These are phyloP conservation scores for Arthrobotrys pseudoclavata DNA, from an alignment of 2,329 filamentous ascomycete genomes.

Conservation along the genomic window DNA sequence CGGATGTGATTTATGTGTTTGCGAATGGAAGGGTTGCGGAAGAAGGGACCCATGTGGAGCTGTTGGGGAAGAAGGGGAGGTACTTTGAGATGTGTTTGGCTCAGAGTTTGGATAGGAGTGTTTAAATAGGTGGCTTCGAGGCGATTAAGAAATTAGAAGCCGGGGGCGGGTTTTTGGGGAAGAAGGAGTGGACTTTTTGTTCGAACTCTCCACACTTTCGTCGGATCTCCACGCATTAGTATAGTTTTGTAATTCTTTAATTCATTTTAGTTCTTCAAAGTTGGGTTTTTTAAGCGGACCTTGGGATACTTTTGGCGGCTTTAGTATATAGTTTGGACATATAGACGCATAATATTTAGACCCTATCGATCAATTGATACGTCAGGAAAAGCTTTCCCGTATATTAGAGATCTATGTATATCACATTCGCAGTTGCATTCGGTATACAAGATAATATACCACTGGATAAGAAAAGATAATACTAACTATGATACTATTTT, in stretches of 20 bases:
- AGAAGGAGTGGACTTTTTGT: not conserved
- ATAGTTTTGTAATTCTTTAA: slow-evolving; percentile 3
- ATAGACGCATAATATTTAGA: slow-evolving; percentile 18
- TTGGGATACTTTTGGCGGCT: not conserved
- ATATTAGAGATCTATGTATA: not conserved
- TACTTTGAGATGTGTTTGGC: slow-evolving; percentile 63
- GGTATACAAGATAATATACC: not conserved
- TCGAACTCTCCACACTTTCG: slow-evolving; percentile 1
- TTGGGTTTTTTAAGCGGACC: not conserved
- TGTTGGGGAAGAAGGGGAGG: slow-evolving; percentile 64
- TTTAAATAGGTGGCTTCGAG: not conserved
- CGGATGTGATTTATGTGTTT: slow-evolving; percentile 67
- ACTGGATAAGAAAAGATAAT: too few species aligned
- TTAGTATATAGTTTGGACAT: slow-evolving; percentile 9
- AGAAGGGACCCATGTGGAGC: slow-evolving; percentile 66
- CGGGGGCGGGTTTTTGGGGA: not conserved
- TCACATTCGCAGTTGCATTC: not conserved
- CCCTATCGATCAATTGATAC: slow-evolving; percentile 5
- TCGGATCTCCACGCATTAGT: slow-evolving; percentile 17
- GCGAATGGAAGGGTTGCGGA: slow-evolving; percentile 66
- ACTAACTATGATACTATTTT: too few species aligned
- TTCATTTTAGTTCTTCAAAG: not conserved
- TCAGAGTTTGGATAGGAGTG: slow-evolving; percentile 51
- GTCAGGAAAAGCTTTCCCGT: not conserved
- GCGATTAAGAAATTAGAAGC: not conserved